Base-by-base conservation (phyloP, 2,329 filamentous ascomycete species). In the Ophiocordyceps polyrhachis-furcata region DNA sequence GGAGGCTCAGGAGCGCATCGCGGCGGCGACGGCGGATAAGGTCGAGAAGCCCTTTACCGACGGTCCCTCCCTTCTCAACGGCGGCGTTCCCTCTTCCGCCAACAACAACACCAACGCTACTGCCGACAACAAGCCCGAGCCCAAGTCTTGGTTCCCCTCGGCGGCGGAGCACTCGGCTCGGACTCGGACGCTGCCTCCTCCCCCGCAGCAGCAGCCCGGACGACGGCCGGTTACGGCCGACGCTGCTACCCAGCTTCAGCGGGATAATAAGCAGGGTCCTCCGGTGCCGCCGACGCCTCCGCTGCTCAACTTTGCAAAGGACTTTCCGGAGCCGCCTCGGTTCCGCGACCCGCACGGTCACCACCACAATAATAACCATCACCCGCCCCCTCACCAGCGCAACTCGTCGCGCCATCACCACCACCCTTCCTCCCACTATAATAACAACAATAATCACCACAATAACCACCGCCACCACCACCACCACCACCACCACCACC, bases 311-410 rank as follows among this genome's bases (percentile, higher is more conserved):
- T 67, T 86, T 38, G 78, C 51, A 32, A 54, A 76, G 0, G 66
- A 68, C 43, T 81, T 79, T 54, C 67, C 71, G 43, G 78, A 82
- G 49, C 79, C 79, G 17, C 68, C 79, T 57, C 69, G 70, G 54
- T 60, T 65, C 44, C 66, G 65, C 42, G 70, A 72, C 43, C 66
- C 69, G 15, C 70, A 69, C 47, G 75, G 74, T 4, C 62, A 61
- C 41, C 67, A 65, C 19, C 58, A 9, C 35, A 28, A 38, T 13
- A 15, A 38, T 13, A 6, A 17, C n/a, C 35, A 38, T n/a, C 15
- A 38, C n/a, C 15, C 8, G 4, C 4, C 21, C 21, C 21, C 21
- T n/a, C 15, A n/a, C 15, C 35, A 38, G 15, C 35, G 15, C n/a
- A 15, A 19, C n/a, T 17, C 35, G n/a, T n/a, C 35, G 4, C 35